Evolutionary conservation across 176 grass and related monocot genomes (phyloP).

Genomic region (Cenchrus purpureus): DNA sequence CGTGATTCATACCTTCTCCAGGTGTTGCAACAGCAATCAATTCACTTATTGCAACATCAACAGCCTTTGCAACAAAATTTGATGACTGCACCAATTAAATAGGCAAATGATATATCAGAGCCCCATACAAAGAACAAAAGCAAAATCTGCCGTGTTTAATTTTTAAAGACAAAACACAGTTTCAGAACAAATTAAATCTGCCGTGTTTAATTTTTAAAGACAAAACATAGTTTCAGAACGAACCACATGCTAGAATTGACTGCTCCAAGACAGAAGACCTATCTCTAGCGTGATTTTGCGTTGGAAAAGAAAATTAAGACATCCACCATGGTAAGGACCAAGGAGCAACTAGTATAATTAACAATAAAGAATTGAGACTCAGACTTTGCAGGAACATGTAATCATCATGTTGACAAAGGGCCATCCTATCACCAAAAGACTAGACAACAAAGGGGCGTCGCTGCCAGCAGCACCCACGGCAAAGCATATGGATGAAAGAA

Average conservation of each 20-base stretch:
- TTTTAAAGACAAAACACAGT: conserved; percentile 13
- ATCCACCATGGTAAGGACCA: background rate
- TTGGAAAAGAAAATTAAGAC: conserved; percentile 20
- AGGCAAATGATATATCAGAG: conserved; percentile 34
- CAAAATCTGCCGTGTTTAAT: background rate
- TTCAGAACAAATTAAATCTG: background rate
- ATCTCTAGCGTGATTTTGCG: background rate
- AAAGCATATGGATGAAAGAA: background rate
- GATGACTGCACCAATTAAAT: conserved; percentile 54
- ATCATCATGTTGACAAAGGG: background rate
- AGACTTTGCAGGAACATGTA: background rate
- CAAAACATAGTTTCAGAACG: conserved; percentile 10
- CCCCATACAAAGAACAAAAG: background rate
- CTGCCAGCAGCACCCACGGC: background rate
- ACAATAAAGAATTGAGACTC: background rate
- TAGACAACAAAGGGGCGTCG: background rate
- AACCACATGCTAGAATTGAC: conserved; percentile 14
- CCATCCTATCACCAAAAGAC: conserved; percentile 23
- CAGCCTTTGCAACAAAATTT: conserved; percentile 70
- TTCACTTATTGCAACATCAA: conserved; percentile 65
- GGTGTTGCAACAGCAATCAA: conserved; percentile 83
- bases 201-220: conserved; percentile 4
- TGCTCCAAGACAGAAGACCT: conserved; percentile 9
- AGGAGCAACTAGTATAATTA: background rate
- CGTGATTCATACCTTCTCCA: conserved; percentile 64